A percentile compares a stretch with the other conserved stretches of the same genome.
Conservation (phyloP, 164 flowering plant genomes). For the Vitis rotundifolia region DNA sequence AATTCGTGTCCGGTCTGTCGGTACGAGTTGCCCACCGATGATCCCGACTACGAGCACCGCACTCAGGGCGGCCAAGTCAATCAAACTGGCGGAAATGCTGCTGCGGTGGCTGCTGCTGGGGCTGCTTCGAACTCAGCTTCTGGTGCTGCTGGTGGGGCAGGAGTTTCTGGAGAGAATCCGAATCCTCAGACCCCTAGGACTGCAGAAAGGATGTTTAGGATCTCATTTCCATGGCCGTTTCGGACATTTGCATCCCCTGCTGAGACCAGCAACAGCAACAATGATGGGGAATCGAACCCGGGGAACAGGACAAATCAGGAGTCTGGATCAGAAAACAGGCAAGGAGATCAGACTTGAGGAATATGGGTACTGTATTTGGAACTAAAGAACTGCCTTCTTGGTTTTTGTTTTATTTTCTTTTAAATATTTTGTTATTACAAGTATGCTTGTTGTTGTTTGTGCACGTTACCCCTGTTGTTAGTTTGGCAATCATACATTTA, state of each 20-base stretch:
- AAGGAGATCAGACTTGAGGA: constrained; percentile 56
- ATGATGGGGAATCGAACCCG: constrained; percentile 26
- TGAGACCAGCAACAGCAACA: constrained; percentile 37
- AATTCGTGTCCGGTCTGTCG: constrained; percentile 96
- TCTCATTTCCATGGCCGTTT: constrained; percentile 61
- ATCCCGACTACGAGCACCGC: constrained; percentile 70
- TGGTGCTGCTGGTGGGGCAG: constrained; percentile 6
- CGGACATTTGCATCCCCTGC: constrained; percentile 42
- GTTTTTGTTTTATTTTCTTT: not conserved
- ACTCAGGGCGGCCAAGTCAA: constrained; percentile 2
- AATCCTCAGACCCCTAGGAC: constrained; percentile 23
- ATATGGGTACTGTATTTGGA: constrained; percentile 21
- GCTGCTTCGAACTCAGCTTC: not conserved
- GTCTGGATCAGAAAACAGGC: constrained; percentile 36
- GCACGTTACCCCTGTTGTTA: too few relatives aligned
- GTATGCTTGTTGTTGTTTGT: not conserved
- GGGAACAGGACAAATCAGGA: constrained; percentile 26
- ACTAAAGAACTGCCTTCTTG: not conserved
- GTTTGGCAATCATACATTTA: too few relatives aligned
- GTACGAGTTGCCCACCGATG: constrained; percentile 88
- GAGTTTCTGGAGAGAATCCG: not conserved
- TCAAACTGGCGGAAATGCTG: constrained; percentile 1
- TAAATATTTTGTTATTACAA: not conserved
- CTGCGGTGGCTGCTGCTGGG: not conserved
- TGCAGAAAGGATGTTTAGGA: constrained; percentile 54